These are phyloP conservation scores for Xylariaceae sp. DNA, from an alignment of 2,329 filamentous ascomycete genomes.

Conservation along the genomic window DNA sequence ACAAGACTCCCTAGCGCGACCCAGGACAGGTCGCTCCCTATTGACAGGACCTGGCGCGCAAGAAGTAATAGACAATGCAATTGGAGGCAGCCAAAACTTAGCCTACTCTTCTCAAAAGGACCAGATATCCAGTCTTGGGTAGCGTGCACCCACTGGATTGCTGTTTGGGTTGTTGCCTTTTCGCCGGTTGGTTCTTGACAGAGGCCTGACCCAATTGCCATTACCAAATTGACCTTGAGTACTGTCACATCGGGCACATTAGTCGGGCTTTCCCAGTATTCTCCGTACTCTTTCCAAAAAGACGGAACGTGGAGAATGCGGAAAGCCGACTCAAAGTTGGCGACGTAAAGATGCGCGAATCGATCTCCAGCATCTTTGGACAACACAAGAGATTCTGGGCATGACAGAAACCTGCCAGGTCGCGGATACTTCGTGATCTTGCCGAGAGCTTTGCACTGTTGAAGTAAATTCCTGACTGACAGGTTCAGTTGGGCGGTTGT, in stretches of 20 bases:
- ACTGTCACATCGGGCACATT: conserved; percentile 44
- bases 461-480: not conserved
- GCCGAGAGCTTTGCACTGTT: conserved; percentile 7
- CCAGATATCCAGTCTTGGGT: conserved; percentile 53
- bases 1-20: conserved; percentile 44
- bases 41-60: conserved; percentile 37
- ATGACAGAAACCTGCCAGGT: conserved; percentile 39
- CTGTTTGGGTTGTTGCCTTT: conserved; percentile 48
- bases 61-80: conserved; percentile 42
- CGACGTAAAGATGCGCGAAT: conserved; percentile 49
- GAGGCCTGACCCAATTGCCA: conserved; percentile 48
- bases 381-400: conserved; percentile 44
- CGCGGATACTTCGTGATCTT: conserved; percentile 1
- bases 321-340: conserved; percentile 45
- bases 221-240: conserved; percentile 55
- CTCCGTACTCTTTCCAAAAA: conserved; percentile 48
- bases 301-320: conserved; percentile 52
- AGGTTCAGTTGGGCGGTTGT: not conserved
- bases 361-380: conserved; percentile 42
- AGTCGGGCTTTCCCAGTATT: conserved; percentile 41
- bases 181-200: conserved; percentile 44
- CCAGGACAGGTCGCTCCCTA: conserved; percentile 49
- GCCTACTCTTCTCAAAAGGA: conserved; percentile 51
- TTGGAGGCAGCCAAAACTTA: conserved; percentile 52
- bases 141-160: conserved; percentile 57